A percentile compares a stretch with the other conserved stretches of the same genome.
Evolutionary conservation across 2,329 filamentous ascomycete genomes (phyloP).

Genomic region (Botrytis elliptica): DNA sequence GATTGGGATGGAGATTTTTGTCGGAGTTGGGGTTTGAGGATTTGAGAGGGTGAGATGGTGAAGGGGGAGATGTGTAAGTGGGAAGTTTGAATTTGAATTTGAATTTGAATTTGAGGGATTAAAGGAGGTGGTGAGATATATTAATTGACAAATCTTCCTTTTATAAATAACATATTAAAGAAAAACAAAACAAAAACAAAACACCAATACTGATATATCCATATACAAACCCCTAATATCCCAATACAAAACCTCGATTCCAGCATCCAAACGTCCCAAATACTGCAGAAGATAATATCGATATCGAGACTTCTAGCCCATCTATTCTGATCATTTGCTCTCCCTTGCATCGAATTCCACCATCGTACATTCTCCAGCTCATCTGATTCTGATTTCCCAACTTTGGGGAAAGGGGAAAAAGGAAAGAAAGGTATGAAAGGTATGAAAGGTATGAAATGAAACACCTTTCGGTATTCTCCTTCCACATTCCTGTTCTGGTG

Average conservation of each 20-base stretch:
- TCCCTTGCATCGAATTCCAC: neutral
- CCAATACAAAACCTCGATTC: neutral
- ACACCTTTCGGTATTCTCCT: neutral
- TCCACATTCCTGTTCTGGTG: neutral
- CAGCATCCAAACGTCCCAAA: neutral
- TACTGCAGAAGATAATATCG: neutral
- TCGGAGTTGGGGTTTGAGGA: too few species aligned
- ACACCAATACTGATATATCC: neutral
- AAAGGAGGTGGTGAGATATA: neutral
- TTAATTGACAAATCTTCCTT: neutral
- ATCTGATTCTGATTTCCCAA: neutral
- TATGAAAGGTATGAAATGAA: neutral
- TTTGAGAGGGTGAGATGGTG: too few species aligned
- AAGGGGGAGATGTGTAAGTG: neutral
- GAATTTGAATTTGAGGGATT: neutral
- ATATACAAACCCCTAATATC: neutral
- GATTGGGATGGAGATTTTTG: too few species aligned
- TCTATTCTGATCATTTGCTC: fast-evolving
- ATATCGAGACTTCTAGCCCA: neutral
- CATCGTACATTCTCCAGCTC: neutral
- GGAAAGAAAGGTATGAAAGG: too few species aligned
- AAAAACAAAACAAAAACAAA: neutral
- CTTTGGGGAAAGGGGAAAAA: too few species aligned
- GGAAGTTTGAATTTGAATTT: neutral
- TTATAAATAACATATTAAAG: neutral